Evolutionary conservation across 176 grass and related monocot genomes (phyloP).

Genomic region (Aegilops umbellulata): DNA sequence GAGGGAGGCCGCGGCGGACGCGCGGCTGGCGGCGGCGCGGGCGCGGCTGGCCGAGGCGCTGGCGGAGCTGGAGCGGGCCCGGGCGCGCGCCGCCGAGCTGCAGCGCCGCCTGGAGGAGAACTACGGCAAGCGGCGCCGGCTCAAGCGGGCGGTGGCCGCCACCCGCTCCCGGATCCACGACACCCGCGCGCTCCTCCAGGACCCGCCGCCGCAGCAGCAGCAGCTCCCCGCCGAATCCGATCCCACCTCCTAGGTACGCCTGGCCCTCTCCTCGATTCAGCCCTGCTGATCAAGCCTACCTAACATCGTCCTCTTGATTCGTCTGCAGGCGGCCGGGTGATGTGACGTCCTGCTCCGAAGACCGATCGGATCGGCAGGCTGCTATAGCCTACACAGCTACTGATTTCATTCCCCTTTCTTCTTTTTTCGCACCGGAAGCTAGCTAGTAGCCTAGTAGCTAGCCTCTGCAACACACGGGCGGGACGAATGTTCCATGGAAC

Average conservation of each 20-base stretch:
- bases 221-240: conserved; percentile 3
- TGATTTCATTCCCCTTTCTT: neutral
- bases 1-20: conserved; percentile 42
- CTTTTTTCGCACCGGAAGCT: neutral
- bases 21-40: conserved; percentile 50
- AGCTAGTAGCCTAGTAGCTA: neutral
- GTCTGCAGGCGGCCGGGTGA: conserved; percentile 29
- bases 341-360: neutral
- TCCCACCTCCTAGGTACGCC: neutral
- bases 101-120: conserved; percentile 49
- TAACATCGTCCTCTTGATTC: neutral
- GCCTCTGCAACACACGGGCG: conserved; percentile 11
- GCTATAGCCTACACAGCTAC: neutral
- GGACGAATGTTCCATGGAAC: neutral
- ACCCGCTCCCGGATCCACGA: conserved; percentile 44
- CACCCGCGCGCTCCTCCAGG: conserved; percentile 20
- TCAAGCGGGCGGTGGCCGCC: conserved; percentile 27
- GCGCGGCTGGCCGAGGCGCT: conserved; percentile 49
- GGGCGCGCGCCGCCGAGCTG: conserved; percentile 57
- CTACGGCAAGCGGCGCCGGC: conserved; percentile 47
- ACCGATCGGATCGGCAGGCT: neutral
- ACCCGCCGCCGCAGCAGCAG: neutral
- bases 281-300: neutral
- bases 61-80: conserved; percentile 46
- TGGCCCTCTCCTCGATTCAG: no score